Evolutionary conservation across 371 early-diverging fungal genomes (phyloP), one percentile per base, ranked within the genome.

Genomic region (Umbelopsis sp.): DNA sequence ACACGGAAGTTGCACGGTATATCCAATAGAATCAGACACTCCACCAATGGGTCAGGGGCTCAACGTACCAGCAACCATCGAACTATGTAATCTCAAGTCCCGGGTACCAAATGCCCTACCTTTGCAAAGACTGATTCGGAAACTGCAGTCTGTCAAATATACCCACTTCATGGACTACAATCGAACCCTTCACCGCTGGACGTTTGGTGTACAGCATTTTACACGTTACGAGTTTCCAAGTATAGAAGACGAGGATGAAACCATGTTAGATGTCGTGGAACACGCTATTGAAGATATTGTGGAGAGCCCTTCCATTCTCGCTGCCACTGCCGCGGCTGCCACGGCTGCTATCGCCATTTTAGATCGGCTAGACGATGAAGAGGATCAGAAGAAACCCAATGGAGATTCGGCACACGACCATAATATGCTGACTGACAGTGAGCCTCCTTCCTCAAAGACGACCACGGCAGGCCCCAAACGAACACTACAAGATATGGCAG

Each of bases 301-400:
- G 7, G 57, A 57, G n/a, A 57, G 35, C n/a, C 57, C 57, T 4
- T 57, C 57, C 16, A 35, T 57, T 29, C 11, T 57, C 3, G 57
- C 57, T 35, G 57, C 57, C 37, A 57, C 57, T 12, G 57, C 57
- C 5, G 35, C 57, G 11, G 57, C 57, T 18, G 57, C 57, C 29
- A 57, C 57, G 29, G 57, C 57, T 35, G 57, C 57, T 12, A 57
- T 57, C 57, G 57, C 57, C 57, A 57, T 57, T 16, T 35, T 57
- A 14, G 57, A 57, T 35, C 57, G 32, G 6, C 35, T 57, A n/a
- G 57, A 57, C 10, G 29, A 57, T 18, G 35, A 35, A 8, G 4
- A 57, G 35, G 1, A 29, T 14, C 11, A 57, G 7, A 18, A 35
- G 14, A 11, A 24, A 29, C 12, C 29, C 10, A 32, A 16, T 1